Conservation (phyloP, 345 rosid species). For the Eucalyptus albens region DNA sequence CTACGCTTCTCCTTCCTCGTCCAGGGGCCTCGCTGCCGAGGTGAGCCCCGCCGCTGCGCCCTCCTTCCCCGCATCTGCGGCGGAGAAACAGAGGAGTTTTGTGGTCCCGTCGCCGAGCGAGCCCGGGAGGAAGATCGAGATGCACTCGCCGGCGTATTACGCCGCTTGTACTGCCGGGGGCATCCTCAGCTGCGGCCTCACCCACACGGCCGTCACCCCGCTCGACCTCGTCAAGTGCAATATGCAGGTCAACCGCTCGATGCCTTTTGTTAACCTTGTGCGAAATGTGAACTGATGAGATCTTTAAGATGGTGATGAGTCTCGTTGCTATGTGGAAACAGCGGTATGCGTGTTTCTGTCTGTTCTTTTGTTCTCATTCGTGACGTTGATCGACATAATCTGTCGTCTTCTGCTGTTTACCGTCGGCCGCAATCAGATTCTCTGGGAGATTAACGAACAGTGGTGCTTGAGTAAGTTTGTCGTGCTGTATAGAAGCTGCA, state of each 20-base stretch:
- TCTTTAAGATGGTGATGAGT: background rate
- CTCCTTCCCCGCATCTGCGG: background rate
- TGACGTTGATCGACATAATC: background rate
- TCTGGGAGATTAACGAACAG: background rate
- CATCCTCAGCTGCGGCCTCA: slow-evolving; percentile 86
- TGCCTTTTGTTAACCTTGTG: background rate
- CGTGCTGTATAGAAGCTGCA: background rate
- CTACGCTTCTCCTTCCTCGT: slow-evolving; percentile 32
- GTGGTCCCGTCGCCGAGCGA: slow-evolving; percentile 57
- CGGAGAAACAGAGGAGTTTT: background rate
- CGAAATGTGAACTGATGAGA: background rate
- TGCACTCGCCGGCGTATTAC: slow-evolving; percentile 86
- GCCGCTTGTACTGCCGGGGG: slow-evolving; percentile 92
- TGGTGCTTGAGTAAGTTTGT: background rate
- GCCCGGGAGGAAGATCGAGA: slow-evolving; percentile 62
- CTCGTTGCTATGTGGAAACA: background rate
- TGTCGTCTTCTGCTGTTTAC: background rate
- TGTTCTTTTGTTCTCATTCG: background rate
- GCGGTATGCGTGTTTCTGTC: background rate
- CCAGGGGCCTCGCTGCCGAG: slow-evolving; percentile 16
- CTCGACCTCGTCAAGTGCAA: slow-evolving; percentile 99
- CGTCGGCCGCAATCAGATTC: background rate
- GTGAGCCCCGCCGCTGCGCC: background rate
- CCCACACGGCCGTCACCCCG: slow-evolving; percentile 93
- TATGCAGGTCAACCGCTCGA: slow-evolving; percentile 63